Evolutionary conservation across 2,329 filamentous ascomycete species (phyloP).

Genomic region (Knufia fluminis): DNA sequence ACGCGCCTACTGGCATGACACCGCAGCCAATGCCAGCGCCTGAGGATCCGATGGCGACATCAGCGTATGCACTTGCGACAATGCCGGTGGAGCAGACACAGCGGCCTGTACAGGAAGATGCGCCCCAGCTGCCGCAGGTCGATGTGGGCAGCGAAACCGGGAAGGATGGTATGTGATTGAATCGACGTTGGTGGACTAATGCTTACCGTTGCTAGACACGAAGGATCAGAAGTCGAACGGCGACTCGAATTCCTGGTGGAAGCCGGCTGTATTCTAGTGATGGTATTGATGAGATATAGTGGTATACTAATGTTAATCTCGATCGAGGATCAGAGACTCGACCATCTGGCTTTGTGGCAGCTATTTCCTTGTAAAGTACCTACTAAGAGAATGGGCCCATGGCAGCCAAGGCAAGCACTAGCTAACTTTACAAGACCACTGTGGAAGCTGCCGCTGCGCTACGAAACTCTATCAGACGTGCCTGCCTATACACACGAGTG

Average conservation of each 20-base stretch:
- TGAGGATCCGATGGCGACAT: slow-evolving; percentile 9
- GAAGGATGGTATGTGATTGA: slow-evolving; percentile 38
- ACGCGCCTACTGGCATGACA: slow-evolving; percentile 9
- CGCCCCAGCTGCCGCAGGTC: slow-evolving; percentile 45
- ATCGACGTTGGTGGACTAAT: slow-evolving; percentile 2
- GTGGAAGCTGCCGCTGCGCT: no score
- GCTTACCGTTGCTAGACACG: neutral
- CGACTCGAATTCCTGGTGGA: slow-evolving; percentile 19
- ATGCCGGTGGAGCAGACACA: neutral
- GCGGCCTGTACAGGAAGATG: slow-evolving; percentile 1
- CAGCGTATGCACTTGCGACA: neutral
- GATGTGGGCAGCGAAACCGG: slow-evolving; percentile 78
- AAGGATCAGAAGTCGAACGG: slow-evolving; percentile 2
- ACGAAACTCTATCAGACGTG: no score
- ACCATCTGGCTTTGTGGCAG: neutral
- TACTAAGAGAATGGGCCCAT: no score
- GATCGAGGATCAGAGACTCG: neutral
- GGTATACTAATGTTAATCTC: slow-evolving; percentile 3
- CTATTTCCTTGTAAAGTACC: no score
- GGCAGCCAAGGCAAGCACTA: no score
- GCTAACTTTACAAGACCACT: no score
- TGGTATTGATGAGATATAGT: neutral
- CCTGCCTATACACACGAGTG: no score
- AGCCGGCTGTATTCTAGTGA: slow-evolving; percentile 19
- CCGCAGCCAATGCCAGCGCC: neutral